phyloP scores from a whole-genome alignment of 2,329 filamentous ascomycete genomes.

The Colletotrichum sp. region DNA sequence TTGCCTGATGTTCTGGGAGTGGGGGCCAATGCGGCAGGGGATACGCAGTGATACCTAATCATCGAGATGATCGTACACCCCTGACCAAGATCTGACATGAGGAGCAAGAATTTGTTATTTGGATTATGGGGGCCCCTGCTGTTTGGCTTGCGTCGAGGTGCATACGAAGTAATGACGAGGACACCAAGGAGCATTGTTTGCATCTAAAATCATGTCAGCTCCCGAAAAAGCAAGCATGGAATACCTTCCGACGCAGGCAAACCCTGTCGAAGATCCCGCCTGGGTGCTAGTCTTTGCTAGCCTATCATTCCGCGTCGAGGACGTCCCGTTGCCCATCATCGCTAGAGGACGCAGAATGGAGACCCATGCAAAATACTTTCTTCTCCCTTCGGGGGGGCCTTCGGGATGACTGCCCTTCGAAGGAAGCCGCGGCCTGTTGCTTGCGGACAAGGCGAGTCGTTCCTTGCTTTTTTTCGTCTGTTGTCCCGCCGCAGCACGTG shows the following conservation, averaged over 20 bases:
- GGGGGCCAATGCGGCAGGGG: not conserved
- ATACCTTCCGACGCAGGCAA: not conserved
- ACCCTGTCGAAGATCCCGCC: not conserved
- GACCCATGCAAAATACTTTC: not conserved
- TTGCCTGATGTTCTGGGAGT: not conserved
- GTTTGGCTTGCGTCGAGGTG: not conserved
- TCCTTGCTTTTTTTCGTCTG: not conserved
- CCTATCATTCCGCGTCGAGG: not conserved
- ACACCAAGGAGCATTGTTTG: constrained; percentile 8
- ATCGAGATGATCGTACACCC: not conserved
- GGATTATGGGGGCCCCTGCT: not conserved
- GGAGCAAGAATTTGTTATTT: not conserved
- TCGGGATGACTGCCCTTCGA: not conserved
- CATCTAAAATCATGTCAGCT: not conserved
- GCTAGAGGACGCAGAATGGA: not conserved
- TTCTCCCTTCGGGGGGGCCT: not conserved
- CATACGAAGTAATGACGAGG: not conserved
- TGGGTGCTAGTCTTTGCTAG: not conserved
- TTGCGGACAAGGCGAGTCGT: not conserved
- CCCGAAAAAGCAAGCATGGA: constrained; percentile 11
- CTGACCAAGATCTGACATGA: not conserved
- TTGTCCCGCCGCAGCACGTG: not conserved
- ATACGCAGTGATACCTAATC: not conserved
- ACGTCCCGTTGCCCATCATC: not conserved
- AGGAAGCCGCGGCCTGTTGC: not conserved